Conservation (phyloP, 1,139 yeast genomes). For the Geotrichum restrictum region DNA sequence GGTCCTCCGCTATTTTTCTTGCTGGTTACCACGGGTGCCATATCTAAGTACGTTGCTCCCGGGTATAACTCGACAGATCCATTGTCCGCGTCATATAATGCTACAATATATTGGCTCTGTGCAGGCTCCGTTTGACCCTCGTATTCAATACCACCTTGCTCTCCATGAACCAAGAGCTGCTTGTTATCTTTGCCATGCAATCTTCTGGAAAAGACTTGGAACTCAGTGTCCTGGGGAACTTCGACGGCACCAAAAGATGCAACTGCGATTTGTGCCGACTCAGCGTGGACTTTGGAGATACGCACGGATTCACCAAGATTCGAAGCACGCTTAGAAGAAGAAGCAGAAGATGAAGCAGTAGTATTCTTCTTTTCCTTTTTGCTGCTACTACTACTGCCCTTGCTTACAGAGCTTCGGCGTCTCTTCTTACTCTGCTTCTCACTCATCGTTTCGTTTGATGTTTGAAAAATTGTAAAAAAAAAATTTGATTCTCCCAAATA, state of each 20-base stretch:
- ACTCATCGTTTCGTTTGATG: conserved; percentile 14
- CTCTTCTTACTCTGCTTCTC: conserved; percentile 22
- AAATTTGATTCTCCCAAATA: background rate
- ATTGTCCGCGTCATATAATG: conserved; percentile 61
- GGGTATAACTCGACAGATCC: conserved; percentile 59
- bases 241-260: conserved; percentile 70
- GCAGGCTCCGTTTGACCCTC: conserved; percentile 55
- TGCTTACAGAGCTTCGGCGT: conserved; percentile 8
- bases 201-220: conserved; percentile 55
- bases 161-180: conserved; percentile 66
- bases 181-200: conserved; percentile 40
- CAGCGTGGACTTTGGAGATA: conserved; percentile 12
- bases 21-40: conserved; percentile 44
- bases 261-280: conserved; percentile 29
- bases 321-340: background rate
- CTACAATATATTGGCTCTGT: conserved; percentile 37
- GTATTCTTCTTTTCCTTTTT: background rate
- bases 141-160: conserved; percentile 66
- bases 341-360: background rate
- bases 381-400: conserved; percentile 10
- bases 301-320: conserved; percentile 10
- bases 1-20: conserved; percentile 52
- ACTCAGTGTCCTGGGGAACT: conserved; percentile 55
- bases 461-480: conserved; percentile 3
- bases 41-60: conserved; percentile 52